Evolutionary conservation across 2,329 filamentous ascomycete species (phyloP).

Genomic region (Arachnomyces sp.): DNA sequence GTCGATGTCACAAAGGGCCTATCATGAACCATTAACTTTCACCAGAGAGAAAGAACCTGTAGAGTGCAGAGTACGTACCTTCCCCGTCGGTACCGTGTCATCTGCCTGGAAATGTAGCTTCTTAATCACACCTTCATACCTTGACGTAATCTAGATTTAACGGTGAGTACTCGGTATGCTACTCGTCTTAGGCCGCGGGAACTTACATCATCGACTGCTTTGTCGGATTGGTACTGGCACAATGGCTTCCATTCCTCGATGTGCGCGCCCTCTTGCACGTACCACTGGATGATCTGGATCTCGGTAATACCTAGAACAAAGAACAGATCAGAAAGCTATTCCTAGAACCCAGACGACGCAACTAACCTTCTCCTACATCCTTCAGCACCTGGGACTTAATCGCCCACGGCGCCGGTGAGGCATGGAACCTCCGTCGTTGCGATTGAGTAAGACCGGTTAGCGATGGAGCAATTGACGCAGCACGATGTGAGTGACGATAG

Average conservation of each 20-base stretch:
- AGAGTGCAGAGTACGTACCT: conserved; percentile 30
- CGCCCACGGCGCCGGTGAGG: conserved; percentile 24
- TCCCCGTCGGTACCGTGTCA: conserved; percentile 91
- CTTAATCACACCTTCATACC: conserved; percentile 91
- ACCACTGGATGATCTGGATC: conserved; percentile 99
- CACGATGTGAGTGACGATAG: conserved; percentile 18
- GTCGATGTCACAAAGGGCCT: conserved; percentile 91
- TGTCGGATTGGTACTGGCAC: conserved; percentile 97
- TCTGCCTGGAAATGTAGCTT: conserved; percentile 92
- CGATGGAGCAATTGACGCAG: conserved; percentile 20
- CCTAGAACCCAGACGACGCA: not conserved
- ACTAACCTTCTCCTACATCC: conserved; percentile 36
- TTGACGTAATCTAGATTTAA: conserved; percentile 84
- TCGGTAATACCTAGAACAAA: conserved; percentile 72
- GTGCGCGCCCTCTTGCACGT: conserved; percentile 87
- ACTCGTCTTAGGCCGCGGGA: not conserved
- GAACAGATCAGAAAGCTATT: not conserved
- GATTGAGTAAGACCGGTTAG: conserved; percentile 11
- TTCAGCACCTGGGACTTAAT: conserved; percentile 34
- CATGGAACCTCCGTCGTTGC: conserved; percentile 28
- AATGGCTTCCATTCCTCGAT: conserved; percentile 97
- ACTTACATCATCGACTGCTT: conserved; percentile 59
- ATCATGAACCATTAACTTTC: conserved; percentile 10
- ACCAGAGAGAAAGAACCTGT: not conserved
- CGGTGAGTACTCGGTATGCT: conserved; percentile 8